These are phyloP conservation scores for Vairimorpha ceranae DNA, from an alignment of 371 early-diverging fungal species.

Conservation along the genomic window DNA sequence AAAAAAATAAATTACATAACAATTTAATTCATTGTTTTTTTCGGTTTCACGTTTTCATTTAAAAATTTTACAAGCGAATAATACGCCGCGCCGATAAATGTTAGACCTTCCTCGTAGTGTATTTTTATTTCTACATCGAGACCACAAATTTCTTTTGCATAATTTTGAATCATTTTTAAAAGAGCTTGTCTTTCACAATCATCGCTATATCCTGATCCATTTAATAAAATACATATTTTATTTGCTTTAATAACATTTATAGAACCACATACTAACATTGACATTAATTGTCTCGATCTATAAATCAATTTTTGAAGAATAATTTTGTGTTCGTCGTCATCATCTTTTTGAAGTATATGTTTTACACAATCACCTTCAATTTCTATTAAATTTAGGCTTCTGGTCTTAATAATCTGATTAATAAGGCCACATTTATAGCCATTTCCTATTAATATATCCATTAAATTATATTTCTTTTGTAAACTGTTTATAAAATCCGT, in stretches of 20 bases:
- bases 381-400: neutral
- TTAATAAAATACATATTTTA: neutral
- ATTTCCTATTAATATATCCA: neutral
- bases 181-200: neutral
- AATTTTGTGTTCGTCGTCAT: neutral
- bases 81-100: neutral
- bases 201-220: neutral
- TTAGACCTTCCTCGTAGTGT: neutral
- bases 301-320: neutral
- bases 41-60: too few species aligned
- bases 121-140: neutral
- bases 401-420: neutral
- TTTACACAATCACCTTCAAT: neutral
- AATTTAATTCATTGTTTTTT: too few species aligned
- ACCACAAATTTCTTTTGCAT: neutral
- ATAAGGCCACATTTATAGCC: neutral
- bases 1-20: too few species aligned
- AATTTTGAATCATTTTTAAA: neutral
- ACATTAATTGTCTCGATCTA: slow-evolving; percentile 5
- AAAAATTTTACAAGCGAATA: neutral
- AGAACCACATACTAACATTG: neutral
- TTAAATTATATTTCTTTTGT: neutral
- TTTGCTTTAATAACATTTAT: neutral
- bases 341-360: neutral
- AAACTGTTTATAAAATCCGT: too few species aligned